Evolutionary conservation across 441 rosid species (phyloP).

Genomic region (Gossypium schwendimanii): DNA sequence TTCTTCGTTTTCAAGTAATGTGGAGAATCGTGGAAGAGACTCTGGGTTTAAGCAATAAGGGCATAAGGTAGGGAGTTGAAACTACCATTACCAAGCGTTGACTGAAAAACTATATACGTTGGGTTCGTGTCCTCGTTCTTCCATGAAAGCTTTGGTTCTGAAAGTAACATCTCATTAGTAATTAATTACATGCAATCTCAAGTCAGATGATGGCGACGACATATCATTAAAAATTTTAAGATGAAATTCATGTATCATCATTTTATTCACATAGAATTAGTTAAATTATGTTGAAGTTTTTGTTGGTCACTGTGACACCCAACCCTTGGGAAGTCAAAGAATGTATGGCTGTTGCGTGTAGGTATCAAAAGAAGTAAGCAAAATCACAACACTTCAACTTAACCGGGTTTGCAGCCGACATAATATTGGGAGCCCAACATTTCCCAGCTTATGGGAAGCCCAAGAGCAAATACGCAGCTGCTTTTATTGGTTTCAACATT

Average conservation of each 20-base stretch:
- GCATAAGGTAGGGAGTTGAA: slow-evolving; percentile 8
- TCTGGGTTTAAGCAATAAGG: slow-evolving; percentile 10
- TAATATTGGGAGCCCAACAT: neutral
- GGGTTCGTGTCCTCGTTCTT: neutral
- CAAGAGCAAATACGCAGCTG: neutral
- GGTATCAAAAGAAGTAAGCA: neutral
- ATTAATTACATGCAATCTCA: no score
- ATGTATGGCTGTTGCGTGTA: neutral
- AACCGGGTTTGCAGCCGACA: neutral
- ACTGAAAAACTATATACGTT: neutral
- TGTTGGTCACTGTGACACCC: neutral
- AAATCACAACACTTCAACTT: neutral
- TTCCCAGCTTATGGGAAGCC: neutral
- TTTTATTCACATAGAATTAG: no score
- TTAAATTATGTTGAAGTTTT: neutral
- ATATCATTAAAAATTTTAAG: no score
- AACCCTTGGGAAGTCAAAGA: neutral
- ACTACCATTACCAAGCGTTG: neutral
- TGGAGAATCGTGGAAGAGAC: neutral
- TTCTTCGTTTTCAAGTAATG: neutral
- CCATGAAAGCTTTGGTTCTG: neutral
- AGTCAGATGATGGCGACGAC: no score
- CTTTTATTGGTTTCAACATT: neutral
- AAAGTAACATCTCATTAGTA: neutral
- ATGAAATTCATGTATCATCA: no score